Conservation (phyloP, 2,329 filamentous ascomycete genomes). For the Catunica adiposa region DNA sequence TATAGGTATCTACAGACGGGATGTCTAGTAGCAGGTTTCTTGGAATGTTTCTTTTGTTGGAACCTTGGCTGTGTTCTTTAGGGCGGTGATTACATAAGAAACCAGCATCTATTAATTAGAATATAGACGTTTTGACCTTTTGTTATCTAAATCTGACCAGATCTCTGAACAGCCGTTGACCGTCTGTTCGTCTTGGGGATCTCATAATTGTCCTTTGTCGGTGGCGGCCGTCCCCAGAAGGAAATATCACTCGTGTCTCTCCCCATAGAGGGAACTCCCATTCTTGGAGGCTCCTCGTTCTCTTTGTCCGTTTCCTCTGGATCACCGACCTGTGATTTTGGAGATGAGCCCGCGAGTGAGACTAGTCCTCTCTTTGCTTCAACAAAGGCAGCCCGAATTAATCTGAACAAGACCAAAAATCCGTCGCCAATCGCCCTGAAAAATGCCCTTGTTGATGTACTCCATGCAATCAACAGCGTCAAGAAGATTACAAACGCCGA, state of each 20-base stretch:
- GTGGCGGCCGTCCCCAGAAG: constrained; percentile 2
- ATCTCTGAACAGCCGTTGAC: constrained; percentile 1
- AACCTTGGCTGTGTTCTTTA: too few species aligned
- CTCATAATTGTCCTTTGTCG: constrained; percentile 2
- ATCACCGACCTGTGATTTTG: not conserved
- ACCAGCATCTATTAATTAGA: not conserved
- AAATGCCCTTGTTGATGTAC: constrained; percentile 25
- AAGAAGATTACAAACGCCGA: constrained; percentile 32
- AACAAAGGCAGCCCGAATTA: not conserved
- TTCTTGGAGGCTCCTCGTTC: not conserved
- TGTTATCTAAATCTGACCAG: not conserved
- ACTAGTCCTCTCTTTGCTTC: not conserved
- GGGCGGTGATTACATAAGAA: not conserved
- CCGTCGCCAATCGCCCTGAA: constrained; percentile 17
- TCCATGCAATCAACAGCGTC: constrained; percentile 41
- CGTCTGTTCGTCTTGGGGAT: not conserved
- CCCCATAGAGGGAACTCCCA: not conserved
- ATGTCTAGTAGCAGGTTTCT: not conserved
- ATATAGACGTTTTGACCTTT: not conserved
- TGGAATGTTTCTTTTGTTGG: not conserved
- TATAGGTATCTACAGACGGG: not conserved
- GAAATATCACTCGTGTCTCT: constrained; percentile 1
- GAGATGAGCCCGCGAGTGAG: not conserved
- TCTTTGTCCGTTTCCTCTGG: not conserved
- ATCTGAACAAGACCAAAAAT: not conserved